These are phyloP conservation scores for Citrullus amarus DNA, from an alignment of 306 rosid genomes.

Conservation along the genomic window DNA sequence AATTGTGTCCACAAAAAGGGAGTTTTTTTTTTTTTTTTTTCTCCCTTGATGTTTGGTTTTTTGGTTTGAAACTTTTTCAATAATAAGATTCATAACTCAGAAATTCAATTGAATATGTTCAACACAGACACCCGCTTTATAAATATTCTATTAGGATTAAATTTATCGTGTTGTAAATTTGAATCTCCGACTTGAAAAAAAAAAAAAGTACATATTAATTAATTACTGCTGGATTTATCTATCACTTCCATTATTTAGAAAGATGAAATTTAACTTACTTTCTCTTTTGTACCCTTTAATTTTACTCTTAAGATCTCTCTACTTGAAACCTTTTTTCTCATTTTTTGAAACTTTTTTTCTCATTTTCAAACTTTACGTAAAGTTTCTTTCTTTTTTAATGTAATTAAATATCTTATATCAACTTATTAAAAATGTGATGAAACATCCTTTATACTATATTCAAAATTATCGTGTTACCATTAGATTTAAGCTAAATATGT, in stretches of 20 bases:
- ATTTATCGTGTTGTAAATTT: no score
- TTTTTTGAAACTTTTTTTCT: neutral
- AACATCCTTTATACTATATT: neutral
- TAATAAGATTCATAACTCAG: neutral
- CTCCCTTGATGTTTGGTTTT: neutral
- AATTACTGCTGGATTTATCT: no score
- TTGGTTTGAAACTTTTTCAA: neutral
- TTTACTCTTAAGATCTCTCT: neutral
- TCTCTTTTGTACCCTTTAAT: neutral
- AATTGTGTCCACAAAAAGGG: neutral
- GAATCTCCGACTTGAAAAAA: no score
- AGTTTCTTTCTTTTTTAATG: neutral
- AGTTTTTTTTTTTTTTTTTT: neutral
- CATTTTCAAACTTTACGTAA: neutral
- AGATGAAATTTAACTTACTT: no score
- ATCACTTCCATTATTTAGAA: no score
- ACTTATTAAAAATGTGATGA: neutral
- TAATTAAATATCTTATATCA: neutral
- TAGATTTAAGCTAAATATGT: neutral
- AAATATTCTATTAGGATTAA: neutral
- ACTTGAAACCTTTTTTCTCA: neutral
- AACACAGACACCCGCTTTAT: neutral
- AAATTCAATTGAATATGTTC: neutral
- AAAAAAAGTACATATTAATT: no score
- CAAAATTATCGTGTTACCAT: neutral